Base-by-base conservation (phyloP, 352 stramenopile genomes). In the Globisporangium parvum region DNA sequence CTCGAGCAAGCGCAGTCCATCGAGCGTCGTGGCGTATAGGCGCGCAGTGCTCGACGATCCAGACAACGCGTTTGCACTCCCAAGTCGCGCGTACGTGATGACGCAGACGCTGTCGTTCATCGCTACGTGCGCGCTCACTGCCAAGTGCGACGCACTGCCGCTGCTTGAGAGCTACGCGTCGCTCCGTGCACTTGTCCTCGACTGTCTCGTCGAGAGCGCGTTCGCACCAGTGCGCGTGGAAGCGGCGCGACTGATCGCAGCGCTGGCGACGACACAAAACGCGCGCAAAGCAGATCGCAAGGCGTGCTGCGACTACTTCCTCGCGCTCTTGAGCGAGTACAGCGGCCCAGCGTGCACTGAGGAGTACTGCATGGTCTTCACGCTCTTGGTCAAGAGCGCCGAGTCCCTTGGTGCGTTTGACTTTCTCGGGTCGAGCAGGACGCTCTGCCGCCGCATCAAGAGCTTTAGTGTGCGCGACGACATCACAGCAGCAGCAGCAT, bases 301-400 rank as follows among this genome's bases (percentile, higher is more conserved):
- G 23, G 63, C 57, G 17, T 87, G 69, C 51, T 76, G 63, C 47
- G 63, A 68, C 40, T 77, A 73, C 45, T 85, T 77, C n/a, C 51
- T 88, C 17, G 58, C 62, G 21, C 48, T 85, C 41, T 50, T 88
- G 21, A 74, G 75, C n/a, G 68, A 69, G 2, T 88, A 77, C 47
- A 65, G 68, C 40, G 67, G 66, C 2, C 26, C 62, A 44, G 69
- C 85, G 21, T 60, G 33, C 44, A 57, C 78, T 28, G 67, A 80
- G 56, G 77, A 88, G 58, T 88, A 85, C 60, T 88, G 82, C 52
- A 73, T 73, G 46, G 71, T 85, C 40, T 85, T 79, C 50, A 79
- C 70, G 31, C 53, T 85, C 23, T 70, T 88, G n/a, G 66, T 88
- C 5, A 70, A 69, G 21, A 79, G 60, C 51, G 69, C 66, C 11